Percentiles rank a stretch among this genome's conserved stretches.
Conservation (phyloP, 2,329 filamentous ascomycete species). For the Cytospora schulzeri region DNA sequence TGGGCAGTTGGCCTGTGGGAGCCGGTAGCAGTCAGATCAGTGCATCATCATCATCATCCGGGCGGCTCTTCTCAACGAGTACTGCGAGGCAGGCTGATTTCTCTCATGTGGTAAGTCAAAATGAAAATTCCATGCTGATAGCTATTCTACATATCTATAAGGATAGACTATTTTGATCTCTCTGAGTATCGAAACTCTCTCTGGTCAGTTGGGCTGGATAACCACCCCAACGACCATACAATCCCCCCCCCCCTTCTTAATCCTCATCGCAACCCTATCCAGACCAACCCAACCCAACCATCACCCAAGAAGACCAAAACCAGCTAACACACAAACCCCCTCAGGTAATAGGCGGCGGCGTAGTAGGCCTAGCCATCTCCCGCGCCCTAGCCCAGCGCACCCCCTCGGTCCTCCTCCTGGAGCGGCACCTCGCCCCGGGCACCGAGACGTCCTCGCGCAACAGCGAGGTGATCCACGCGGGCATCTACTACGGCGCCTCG, state of each 20-base stretch:
- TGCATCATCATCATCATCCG: background rate
- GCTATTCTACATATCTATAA: too few relatives aligned
- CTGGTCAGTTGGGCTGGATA: background rate
- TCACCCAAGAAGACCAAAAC: background rate
- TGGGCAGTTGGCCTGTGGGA: background rate
- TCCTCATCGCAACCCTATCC: too few relatives aligned
- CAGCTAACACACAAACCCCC: constrained; percentile 6
- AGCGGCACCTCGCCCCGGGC: constrained; percentile 74
- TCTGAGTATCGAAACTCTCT: background rate
- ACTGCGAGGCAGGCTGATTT: constrained; percentile 43
- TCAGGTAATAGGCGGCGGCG: constrained; percentile 60
- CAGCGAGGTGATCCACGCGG: constrained; percentile 95
- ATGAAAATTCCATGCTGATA: too few relatives aligned
- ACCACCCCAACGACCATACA: constrained; percentile 15
- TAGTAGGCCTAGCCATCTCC: constrained; percentile 80
- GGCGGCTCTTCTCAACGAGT: constrained; percentile 41
- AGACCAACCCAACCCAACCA: background rate
- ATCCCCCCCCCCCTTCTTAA: too few relatives aligned
- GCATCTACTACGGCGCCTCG: constrained; percentile 79
- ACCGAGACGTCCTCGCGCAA: constrained; percentile 89
- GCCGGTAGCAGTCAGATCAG: background rate
- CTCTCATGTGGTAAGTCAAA: constrained; percentile 46
- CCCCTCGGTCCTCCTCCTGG: constrained; percentile 74
- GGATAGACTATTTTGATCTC: too few relatives aligned
- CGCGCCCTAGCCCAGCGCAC: constrained; percentile 63